Evolutionary conservation across 768 basidiomycete species (phyloP).

Genomic region (Kwoniella pini): DNA sequence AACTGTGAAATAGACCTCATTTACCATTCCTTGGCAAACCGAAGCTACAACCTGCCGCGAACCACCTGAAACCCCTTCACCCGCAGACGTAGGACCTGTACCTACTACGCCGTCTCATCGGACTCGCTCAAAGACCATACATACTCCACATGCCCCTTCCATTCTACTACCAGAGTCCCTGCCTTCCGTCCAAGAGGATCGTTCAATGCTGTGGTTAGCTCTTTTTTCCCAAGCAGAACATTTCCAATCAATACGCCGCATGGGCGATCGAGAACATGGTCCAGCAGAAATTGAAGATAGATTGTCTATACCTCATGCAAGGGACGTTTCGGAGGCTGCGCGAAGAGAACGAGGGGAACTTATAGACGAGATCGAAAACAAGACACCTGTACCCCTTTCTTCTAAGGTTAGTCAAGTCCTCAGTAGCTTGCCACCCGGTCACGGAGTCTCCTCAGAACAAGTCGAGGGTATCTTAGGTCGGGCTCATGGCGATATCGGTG

Average conservation of each 20-base stretch:
- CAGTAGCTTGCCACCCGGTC: slow-evolving; percentile 30
- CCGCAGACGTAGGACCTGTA: slow-evolving; percentile 17
- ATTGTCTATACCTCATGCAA: slow-evolving; percentile 38
- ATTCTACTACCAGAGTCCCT: slow-evolving; percentile 30
- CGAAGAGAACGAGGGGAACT: slow-evolving; percentile 28
- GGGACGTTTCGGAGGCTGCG: slow-evolving; percentile 35
- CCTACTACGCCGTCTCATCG: slow-evolving; percentile 7
- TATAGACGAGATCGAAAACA: slow-evolving; percentile 6
- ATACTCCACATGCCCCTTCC: slow-evolving; percentile 8
- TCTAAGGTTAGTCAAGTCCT: slow-evolving; percentile 17
- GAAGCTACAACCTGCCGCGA: slow-evolving; percentile 17
- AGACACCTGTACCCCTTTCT: neutral
- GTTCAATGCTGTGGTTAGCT: slow-evolving; percentile 47
- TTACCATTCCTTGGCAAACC: slow-evolving; percentile 40
- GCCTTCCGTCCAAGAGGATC: slow-evolving; percentile 29
- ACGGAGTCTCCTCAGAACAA: slow-evolving; percentile 20
- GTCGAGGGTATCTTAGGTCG: slow-evolving; percentile 23
- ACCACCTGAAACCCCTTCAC: slow-evolving; percentile 26
- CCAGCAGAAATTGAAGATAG: slow-evolving; percentile 44
- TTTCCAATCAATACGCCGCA: slow-evolving; percentile 38
- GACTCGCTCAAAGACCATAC: neutral
- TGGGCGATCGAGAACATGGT: slow-evolving; percentile 39
- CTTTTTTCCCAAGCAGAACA: slow-evolving; percentile 47
- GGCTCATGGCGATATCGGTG: slow-evolving; percentile 35
- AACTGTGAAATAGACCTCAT: slow-evolving; percentile 31